Evolutionary conservation across 2,329 filamentous ascomycete genomes (phyloP).

Genomic region (Fusarium nisikadoi): DNA sequence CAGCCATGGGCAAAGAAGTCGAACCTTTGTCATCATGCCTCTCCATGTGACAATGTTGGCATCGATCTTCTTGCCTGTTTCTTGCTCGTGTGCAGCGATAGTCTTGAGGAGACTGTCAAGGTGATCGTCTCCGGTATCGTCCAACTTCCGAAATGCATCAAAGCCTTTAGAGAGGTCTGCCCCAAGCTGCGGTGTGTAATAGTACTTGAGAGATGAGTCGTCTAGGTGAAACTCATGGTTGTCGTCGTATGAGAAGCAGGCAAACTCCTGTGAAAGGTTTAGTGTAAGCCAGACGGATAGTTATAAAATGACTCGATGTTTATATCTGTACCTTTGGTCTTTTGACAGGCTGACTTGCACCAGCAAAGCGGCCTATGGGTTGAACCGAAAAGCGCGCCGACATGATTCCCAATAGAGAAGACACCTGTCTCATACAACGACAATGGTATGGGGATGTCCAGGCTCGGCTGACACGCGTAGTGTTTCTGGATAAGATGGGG

Average conservation of each 20-base stretch:
- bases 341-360: conserved; percentile 75
- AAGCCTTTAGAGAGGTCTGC: conserved; percentile 84
- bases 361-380: conserved; percentile 75
- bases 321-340: conserved; percentile 71
- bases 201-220: conserved; percentile 85
- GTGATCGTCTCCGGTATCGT: conserved; percentile 87
- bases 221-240: conserved; percentile 80
- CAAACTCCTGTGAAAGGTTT: conserved; percentile 73
- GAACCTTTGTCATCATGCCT: conserved; percentile 97
- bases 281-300: neutral
- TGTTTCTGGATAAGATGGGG: neutral
- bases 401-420: conserved; percentile 33
- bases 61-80: conserved; percentile 73
- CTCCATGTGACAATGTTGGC: conserved; percentile 91
- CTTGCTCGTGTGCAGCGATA: conserved; percentile 77
- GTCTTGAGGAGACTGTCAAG: conserved; percentile 84
- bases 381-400: conserved; percentile 69
- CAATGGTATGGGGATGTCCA: neutral
- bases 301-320: neutral
- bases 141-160: conserved; percentile 82
- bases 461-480: neutral
- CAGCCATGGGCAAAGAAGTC: conserved; percentile 9
- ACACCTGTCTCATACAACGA: neutral
- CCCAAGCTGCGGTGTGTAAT: conserved; percentile 79
- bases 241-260: conserved; percentile 93